phyloP scores from a whole-genome alignment of 1,284 basidiomycete species.

The Leccinum cinnamomeum region DNA sequence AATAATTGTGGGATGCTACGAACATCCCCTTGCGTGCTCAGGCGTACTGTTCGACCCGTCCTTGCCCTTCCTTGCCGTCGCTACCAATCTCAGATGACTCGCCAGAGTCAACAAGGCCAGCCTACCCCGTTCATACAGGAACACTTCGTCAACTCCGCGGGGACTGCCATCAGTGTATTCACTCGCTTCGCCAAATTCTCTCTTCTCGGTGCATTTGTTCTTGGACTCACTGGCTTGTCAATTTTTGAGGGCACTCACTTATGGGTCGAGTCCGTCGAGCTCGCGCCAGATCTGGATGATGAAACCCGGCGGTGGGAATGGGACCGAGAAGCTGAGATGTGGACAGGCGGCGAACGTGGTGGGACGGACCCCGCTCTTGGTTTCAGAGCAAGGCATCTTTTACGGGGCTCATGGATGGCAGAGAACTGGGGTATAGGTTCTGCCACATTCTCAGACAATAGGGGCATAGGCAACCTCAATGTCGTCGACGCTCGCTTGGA shows the following conservation, averaged over 20 bases:
- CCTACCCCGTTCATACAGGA: slow-evolving; percentile 32
- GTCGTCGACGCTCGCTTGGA: slow-evolving; percentile 54
- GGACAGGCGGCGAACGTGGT: slow-evolving; percentile 68
- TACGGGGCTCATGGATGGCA: slow-evolving; percentile 78
- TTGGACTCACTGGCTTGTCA: slow-evolving; percentile 42
- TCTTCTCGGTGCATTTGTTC: slow-evolving; percentile 38
- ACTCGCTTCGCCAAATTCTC: slow-evolving; percentile 43
- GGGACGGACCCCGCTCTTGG: slow-evolving; percentile 78
- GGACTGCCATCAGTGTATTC: slow-evolving; percentile 39
- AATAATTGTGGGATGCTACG: slow-evolving; percentile 2
- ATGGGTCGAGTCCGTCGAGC: slow-evolving; percentile 67
- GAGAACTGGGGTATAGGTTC: slow-evolving; percentile 69
- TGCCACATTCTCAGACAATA: slow-evolving; percentile 38
- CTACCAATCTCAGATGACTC: slow-evolving; percentile 20
- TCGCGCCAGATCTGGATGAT: slow-evolving; percentile 53
- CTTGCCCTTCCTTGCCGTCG: slow-evolving; percentile 4
- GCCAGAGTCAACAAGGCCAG: slow-evolving; percentile 9
- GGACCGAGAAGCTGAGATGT: slow-evolving; percentile 67
- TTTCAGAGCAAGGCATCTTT: slow-evolving; percentile 60
- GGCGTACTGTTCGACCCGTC: slow-evolving; percentile 2
- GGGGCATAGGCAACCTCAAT: slow-evolving; percentile 41
- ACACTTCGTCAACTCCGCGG: slow-evolving; percentile 38
- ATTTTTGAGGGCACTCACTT: slow-evolving; percentile 63
- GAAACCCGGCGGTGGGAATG: slow-evolving; percentile 68
- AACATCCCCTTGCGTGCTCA: slow-evolving; percentile 4